Percentiles rank a stretch among this genome's conserved stretches.
These are phyloP conservation scores for Centaurea solstitialis DNA, from an alignment of 129 eudicot genomes.

Conservation along the genomic window DNA sequence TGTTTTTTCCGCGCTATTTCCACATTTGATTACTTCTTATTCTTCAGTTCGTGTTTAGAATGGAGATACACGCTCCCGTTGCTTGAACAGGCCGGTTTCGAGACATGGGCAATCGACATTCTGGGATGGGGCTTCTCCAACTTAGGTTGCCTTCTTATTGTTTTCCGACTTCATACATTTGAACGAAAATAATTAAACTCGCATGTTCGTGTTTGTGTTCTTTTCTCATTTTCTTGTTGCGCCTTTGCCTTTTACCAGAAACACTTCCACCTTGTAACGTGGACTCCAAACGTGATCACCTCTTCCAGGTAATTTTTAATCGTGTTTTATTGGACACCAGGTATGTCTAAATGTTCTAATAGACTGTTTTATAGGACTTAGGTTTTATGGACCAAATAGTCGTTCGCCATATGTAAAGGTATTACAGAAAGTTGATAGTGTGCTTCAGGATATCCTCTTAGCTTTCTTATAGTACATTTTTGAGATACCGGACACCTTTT, in stretches of 20 bases:
- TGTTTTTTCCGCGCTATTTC: slow-evolving; percentile 10
- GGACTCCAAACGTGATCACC: slow-evolving; percentile 87
- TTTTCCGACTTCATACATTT: slow-evolving; percentile 1
- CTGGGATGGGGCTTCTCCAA: slow-evolving; percentile 98
- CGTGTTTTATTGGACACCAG: background rate
- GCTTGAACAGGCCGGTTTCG: slow-evolving; percentile 86
- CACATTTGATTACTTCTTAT: slow-evolving; percentile 45
- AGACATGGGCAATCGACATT: slow-evolving; percentile 90
- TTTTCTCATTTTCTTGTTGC: slow-evolving; percentile 11
- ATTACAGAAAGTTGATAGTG: background rate
- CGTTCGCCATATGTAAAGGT: background rate
- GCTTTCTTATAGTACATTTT: background rate
- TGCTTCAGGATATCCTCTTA: background rate
- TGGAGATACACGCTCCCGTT: slow-evolving; percentile 86
- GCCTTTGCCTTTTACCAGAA: slow-evolving; percentile 41
- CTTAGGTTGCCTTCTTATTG: slow-evolving; percentile 46
- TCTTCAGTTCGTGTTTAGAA: slow-evolving; percentile 96
- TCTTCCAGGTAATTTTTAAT: slow-evolving; percentile 59
- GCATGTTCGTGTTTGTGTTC: background rate
- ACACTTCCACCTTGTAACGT: slow-evolving; percentile 67
- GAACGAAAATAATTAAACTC: background rate
- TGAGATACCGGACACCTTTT: background rate
- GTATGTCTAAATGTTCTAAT: background rate
- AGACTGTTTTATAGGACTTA: background rate
- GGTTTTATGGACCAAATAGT: background rate